Percentiles rank a stretch among this genome's conserved stretches.
Conservation (phyloP, 768 basidiomycete species). For the Pleurotus pulmonarius region DNA sequence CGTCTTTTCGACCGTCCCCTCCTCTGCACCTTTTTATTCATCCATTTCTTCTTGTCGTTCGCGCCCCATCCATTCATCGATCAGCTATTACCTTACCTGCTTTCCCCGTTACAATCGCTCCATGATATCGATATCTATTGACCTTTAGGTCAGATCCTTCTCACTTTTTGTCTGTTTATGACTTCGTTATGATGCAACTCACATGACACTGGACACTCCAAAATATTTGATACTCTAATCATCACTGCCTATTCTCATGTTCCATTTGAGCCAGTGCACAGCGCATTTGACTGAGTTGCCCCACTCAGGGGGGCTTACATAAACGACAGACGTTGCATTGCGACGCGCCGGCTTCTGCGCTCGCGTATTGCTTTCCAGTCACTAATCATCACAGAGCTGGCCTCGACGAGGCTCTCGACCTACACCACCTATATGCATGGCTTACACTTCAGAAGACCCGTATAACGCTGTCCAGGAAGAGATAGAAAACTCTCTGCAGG, state of each 20-base stretch:
- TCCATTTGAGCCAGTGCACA: no score
- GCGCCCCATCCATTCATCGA: neutral
- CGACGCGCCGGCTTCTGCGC: no score
- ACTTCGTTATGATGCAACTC: neutral
- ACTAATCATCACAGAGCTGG: no score
- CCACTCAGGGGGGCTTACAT: no score
- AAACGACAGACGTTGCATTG: no score
- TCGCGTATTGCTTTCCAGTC: no score
- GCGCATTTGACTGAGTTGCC: no score
- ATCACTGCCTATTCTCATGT: neutral
- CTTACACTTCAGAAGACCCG: slow-evolving; percentile 54
- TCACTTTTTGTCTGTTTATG: neutral
- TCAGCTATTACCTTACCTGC: neutral
- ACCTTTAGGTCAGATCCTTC: neutral
- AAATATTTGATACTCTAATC: neutral
- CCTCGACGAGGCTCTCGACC: neutral
- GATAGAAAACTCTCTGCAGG: slow-evolving; percentile 70
- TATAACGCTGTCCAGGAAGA: slow-evolving; percentile 86
- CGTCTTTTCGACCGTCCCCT: neutral
- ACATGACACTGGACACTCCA: neutral
- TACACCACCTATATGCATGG: slow-evolving; percentile 3
- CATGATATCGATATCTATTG: neutral
- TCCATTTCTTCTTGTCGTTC: neutral
- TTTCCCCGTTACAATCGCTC: neutral
- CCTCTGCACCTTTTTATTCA: neutral